These are phyloP conservation scores for Lodderomyces parapsilosis DNA, from an alignment of 1,139 yeast species.

Conservation along the genomic window DNA sequence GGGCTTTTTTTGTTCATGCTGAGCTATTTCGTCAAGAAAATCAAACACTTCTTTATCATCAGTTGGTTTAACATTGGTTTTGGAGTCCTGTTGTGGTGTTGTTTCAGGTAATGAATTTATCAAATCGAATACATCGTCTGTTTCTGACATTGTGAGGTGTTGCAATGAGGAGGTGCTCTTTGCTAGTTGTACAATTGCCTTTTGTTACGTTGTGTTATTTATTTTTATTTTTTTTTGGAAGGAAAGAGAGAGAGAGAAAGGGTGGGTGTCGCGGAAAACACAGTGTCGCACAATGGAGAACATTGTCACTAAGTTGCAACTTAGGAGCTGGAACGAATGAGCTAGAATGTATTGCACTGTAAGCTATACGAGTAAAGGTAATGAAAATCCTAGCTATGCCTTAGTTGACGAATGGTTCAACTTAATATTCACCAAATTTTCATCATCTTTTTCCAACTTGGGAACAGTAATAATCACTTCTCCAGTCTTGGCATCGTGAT, in stretches of 20 bases:
- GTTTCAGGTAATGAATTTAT: constrained; percentile 80
- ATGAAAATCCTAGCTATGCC: no score
- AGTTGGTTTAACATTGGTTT: constrained; percentile 5
- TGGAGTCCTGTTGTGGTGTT: constrained; percentile 26
- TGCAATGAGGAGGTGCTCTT: no score
- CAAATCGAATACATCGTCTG: constrained; percentile 84
- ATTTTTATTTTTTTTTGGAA: no score
- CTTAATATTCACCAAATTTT: constrained; percentile 15
- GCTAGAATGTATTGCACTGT: no score
- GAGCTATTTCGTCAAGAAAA: constrained; percentile 79
- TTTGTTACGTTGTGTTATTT: no score
- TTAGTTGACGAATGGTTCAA: no score
- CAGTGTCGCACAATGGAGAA: background rate
- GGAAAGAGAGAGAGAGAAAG: background rate
- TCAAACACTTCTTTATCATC: constrained; percentile 69
- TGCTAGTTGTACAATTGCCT: no score
- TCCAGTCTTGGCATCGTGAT: constrained; percentile 11
- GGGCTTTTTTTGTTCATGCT: constrained; percentile 34
- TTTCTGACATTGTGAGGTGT: constrained; percentile 11
- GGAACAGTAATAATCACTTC: constrained; percentile 15
- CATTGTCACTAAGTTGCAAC: background rate
- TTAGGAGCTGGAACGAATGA: no score
- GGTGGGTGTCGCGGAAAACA: background rate
- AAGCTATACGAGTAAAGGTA: no score
- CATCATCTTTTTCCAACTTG: constrained; percentile 14